phyloP scores from a whole-genome alignment of 1,139 yeast genomes.

The Yamadazyma sp. region DNA sequence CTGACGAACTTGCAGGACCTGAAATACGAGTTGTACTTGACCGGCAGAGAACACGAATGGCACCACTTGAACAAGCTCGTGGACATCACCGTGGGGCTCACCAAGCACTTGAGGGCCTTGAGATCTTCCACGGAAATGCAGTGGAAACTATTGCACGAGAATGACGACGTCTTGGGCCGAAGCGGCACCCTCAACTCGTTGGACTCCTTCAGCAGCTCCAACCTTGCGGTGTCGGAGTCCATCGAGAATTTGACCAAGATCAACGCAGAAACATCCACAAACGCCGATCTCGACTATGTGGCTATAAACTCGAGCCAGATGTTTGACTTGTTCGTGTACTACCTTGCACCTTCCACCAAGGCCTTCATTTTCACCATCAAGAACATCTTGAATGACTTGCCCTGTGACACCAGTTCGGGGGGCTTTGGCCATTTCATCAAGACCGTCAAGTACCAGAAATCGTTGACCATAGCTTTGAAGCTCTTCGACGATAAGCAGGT shows the following conservation, averaged over 20 bases:
- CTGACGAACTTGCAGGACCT: conserved; percentile 58
- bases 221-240: conserved; percentile 23
- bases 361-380: conserved; percentile 65
- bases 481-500: conserved; percentile 59
- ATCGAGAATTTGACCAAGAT: conserved; percentile 26
- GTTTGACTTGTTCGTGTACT: conserved; percentile 63
- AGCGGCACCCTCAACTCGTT: conserved; percentile 21
- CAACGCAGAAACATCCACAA: conserved; percentile 11
- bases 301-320: conserved; percentile 50
- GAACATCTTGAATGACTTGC: conserved; percentile 59
- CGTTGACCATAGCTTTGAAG: conserved; percentile 52
- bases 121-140: conserved; percentile 69
- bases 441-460: conserved; percentile 45
- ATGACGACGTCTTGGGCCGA: neutral
- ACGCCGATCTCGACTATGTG: conserved; percentile 16
- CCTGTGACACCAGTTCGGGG: conserved; percentile 42
- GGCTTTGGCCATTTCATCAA: conserved; percentile 25
- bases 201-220: conserved; percentile 9
- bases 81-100: conserved; percentile 50
- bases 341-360: conserved; percentile 72
- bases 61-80: conserved; percentile 46
- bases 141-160: conserved; percentile 47
- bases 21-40: conserved; percentile 54
- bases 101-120: conserved; percentile 66
- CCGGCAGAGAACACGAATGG: conserved; percentile 60